Percentiles rank a stretch among this genome's conserved stretches.
These are phyloP conservation scores for Pleurostoma richardsiae DNA, from an alignment of 2,329 filamentous ascomycete species.

Conservation along the genomic window DNA sequence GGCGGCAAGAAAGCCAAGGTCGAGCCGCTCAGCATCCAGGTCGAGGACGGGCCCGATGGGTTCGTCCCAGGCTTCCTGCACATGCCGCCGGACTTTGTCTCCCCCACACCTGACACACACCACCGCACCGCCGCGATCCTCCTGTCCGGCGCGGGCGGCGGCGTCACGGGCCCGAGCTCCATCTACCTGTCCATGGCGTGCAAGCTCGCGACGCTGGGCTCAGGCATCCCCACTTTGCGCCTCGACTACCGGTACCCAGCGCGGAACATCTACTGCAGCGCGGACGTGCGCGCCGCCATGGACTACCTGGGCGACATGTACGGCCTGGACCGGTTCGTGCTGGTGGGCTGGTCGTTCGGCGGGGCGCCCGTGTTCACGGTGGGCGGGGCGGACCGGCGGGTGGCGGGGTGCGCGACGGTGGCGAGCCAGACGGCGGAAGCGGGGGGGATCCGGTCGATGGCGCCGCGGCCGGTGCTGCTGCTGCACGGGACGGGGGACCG, in stretches of 20 bases:
- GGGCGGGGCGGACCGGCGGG: constrained; percentile 18
- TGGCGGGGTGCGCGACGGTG: constrained; percentile 27
- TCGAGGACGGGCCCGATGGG: constrained; percentile 9
- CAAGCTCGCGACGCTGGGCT: constrained; percentile 29
- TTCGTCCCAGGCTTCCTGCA: constrained; percentile 23
- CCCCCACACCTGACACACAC: no score
- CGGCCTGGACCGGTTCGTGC: constrained; percentile 25
- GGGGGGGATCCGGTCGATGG: constrained; percentile 21
- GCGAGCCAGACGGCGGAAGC: constrained; percentile 31
- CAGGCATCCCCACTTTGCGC: constrained; percentile 26
- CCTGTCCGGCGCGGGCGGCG: constrained; percentile 16
- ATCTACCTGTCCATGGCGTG: constrained; percentile 32
- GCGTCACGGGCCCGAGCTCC: constrained; percentile 30
- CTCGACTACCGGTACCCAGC: constrained; percentile 27
- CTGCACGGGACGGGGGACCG: constrained; percentile 31
- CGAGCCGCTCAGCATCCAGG: constrained; percentile 10
- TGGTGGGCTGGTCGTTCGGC: constrained; percentile 37
- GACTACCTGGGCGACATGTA: constrained; percentile 23
- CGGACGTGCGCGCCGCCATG: constrained; percentile 29
- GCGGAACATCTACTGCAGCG: constrained; percentile 23
- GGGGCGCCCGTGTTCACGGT: constrained; percentile 32
- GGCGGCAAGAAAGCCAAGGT: constrained; percentile 4
- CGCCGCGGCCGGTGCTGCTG: constrained; percentile 27
- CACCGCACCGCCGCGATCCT: constrained; percentile 1
- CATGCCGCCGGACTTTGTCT: constrained; percentile 18